phyloP scores from a whole-genome alignment of 2,329 filamentous ascomycete genomes.

The Ophiostoma tasmaniense region DNA sequence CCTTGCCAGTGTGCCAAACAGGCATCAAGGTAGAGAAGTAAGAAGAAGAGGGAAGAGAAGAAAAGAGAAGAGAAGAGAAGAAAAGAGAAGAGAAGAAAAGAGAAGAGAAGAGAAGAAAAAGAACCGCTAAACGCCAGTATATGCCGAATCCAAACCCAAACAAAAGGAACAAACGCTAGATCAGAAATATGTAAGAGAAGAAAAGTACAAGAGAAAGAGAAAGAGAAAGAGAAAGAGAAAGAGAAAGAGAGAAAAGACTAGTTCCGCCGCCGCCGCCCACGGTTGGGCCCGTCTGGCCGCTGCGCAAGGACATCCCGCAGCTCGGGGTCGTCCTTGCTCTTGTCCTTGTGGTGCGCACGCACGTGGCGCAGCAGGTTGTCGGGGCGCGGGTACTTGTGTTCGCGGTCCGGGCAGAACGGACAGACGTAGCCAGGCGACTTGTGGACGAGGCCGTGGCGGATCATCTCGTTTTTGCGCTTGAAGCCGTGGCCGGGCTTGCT shows the following conservation, averaged over 20 bases:
- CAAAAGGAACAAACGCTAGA: neutral
- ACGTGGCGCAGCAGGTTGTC: conserved; percentile 98
- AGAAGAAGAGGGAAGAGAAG: neutral
- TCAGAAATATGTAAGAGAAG: neutral
- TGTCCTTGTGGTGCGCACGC: conserved; percentile 82
- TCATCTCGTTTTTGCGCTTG: conserved; percentile 67
- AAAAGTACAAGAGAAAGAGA: neutral
- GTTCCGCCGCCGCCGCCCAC: conserved; percentile 54
- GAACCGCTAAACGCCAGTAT: neutral
- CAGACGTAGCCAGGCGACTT: conserved; percentile 92
- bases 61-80: neutral
- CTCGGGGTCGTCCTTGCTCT: conserved; percentile 74
- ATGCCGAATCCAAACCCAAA: neutral
- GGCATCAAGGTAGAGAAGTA: neutral
- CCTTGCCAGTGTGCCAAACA: neutral
- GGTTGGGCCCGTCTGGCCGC: conserved; percentile 71
- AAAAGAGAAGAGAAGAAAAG: too few relatives aligned
- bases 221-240: neutral
- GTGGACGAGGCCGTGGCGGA: conserved; percentile 76
- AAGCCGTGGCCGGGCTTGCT: conserved; percentile 59
- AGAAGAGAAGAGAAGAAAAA: neutral
- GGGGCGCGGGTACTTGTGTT: conserved; percentile 89
- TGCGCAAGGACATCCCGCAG: conserved; percentile 80
- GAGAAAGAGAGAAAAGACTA: neutral
- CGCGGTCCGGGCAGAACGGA: conserved; percentile 87